Percentiles rank a stretch among this genome's conserved stretches.
phyloP scores from a whole-genome alignment of 1,284 basidiomycete genomes.

The Ustilago shanxiensis region DNA sequence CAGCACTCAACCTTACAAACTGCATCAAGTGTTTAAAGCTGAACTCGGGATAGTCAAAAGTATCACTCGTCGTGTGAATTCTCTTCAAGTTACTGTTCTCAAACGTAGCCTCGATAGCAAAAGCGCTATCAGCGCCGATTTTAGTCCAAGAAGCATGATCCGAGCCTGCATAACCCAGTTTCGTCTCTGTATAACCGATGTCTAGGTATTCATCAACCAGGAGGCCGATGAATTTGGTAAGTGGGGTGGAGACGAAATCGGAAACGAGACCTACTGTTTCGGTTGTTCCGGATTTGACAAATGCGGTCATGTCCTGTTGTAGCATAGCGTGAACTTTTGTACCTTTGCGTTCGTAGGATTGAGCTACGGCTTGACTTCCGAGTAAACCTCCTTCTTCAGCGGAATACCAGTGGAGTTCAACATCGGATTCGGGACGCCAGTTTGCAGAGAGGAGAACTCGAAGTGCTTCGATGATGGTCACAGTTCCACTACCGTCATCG shows the following conservation, averaged over 20 bases:
- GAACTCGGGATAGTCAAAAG: conserved; percentile 55
- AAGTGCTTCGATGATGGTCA: conserved; percentile 91
- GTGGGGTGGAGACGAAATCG: conserved; percentile 82
- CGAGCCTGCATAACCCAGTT: conserved; percentile 94
- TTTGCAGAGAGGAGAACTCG: conserved; percentile 82
- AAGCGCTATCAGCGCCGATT: conserved; percentile 70
- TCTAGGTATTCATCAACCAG: conserved; percentile 78
- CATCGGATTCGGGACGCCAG: conserved; percentile 79
- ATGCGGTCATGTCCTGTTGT: conserved; percentile 75
- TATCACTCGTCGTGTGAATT: conserved; percentile 59
- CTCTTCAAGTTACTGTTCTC: conserved; percentile 60
- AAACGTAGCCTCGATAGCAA: conserved; percentile 66
- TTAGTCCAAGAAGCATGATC: conserved; percentile 74
- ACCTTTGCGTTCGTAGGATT: conserved; percentile 78
- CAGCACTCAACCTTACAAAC: conserved; percentile 59
- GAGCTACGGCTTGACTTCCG: conserved; percentile 90
- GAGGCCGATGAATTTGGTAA: conserved; percentile 81
- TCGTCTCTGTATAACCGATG: conserved; percentile 71
- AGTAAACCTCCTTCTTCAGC: conserved; percentile 94
- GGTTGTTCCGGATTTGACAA: conserved; percentile 88
- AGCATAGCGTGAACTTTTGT: conserved; percentile 85
- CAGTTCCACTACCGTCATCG: conserved; percentile 91
- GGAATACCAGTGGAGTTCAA: conserved; percentile 97
- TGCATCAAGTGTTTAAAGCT: conserved; percentile 64
- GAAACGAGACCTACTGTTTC: conserved; percentile 91